Base-by-base conservation (phyloP, 768 basidiomycete genomes). In the Macrolepiota fuliginosa region DNA sequence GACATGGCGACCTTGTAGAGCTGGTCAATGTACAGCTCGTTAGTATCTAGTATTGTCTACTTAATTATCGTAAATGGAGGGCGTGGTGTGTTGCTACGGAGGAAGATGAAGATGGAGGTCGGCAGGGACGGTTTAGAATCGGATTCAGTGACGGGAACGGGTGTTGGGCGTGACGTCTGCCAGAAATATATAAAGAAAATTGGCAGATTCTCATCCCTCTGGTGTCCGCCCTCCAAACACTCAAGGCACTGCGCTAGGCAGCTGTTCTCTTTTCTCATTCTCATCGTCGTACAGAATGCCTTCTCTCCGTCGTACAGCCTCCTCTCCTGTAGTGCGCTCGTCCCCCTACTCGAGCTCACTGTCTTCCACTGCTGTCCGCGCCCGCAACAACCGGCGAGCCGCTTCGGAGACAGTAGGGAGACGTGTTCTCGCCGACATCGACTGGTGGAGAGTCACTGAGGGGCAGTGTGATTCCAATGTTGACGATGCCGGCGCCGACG, bases 391-490 rank as follows among this genome's bases (percentile, higher is more conserved):
- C 61, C 83, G 88, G 69, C 86, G 90, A 62, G 83, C 88, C 22
- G 88, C 84, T 63, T 89, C 90, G 66, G 86, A 89, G 69, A 83
- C 83, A 37, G 73, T 71, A 66, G 78, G 73, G 65, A 82, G 91
- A 70, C 82, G 90, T 66, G 89, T 93, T 67, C 81, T 93, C 63
- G 91, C 89, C 36, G 91, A 93, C 77, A 88, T 93, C 69, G 91
- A 92, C 72, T 93, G 91, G 91, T 92, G 91, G 91, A 83, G 80
- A 68, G 90, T 92, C 66, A 77, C 82, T 64, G 89, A 87, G 63
- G 87, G 88, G 64, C 90, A 93, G 76, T 81, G 79, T 74, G 79
- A 80, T 65, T 64, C 68, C 54, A 75, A 73, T 68, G 72, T 70
- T 66, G 80, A 79, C 68, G 80, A 81, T 73, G 70, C 78, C 77